Conservation (phyloP, 1,284 basidiomycete species). For the Meira miltonrushii region DNA sequence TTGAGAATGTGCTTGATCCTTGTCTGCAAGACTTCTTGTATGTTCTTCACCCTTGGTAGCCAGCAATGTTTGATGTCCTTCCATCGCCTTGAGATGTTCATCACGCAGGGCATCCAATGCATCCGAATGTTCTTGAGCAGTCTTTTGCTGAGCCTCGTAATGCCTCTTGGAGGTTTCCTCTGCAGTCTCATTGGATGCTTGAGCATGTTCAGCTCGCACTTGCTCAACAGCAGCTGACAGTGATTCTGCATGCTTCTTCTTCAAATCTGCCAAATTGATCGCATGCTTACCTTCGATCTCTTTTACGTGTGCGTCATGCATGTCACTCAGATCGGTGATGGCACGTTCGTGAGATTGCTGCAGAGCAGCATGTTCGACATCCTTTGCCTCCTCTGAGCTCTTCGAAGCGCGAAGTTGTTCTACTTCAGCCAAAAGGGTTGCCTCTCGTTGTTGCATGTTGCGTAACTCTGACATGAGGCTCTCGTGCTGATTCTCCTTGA, state of each 20-base stretch:
- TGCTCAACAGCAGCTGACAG: not conserved
- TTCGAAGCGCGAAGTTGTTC: not conserved
- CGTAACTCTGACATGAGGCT: conserved; percentile 74
- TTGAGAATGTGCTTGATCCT: not conserved
- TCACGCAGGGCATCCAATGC: not conserved
- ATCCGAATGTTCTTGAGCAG: not conserved
- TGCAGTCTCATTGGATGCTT: not conserved
- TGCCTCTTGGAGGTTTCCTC: not conserved
- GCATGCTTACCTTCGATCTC: not conserved
- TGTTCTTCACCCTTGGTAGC: not conserved
- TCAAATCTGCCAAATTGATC: not conserved
- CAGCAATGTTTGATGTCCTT: not conserved
- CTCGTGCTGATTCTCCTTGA: conserved; percentile 74
- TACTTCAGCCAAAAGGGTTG: conserved; percentile 38
- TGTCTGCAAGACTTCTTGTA: not conserved
- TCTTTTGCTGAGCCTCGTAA: not conserved
- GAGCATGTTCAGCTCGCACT: not conserved
- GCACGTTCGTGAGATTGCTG: not conserved
- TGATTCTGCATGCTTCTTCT: conserved; percentile 11
- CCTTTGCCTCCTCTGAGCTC: not conserved
- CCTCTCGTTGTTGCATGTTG: conserved; percentile 63
- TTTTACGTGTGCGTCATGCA: not conserved
- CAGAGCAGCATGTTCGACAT: not conserved
- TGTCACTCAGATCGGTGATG: not conserved
- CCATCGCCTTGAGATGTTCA: not conserved